Conservation (phyloP, 1,284 basidiomycete genomes). For the Microbotryomycetes sp. region DNA sequence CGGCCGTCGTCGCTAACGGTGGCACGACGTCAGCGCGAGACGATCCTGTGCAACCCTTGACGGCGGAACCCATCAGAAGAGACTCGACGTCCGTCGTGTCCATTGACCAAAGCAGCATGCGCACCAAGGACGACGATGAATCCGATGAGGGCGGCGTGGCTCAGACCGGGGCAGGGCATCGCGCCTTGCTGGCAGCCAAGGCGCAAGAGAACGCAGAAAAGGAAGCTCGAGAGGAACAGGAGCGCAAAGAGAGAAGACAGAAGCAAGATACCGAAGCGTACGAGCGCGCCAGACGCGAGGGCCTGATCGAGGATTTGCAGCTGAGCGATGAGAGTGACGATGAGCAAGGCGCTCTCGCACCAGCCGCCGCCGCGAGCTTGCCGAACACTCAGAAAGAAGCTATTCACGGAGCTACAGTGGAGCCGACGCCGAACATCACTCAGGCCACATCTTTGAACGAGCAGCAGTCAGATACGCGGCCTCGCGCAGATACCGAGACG, state of each 20-base stretch:
- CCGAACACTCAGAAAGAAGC: background rate
- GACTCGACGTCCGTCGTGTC: conserved; percentile 2
- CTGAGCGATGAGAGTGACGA: conserved; percentile 32
- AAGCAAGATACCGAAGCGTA: conserved; percentile 25
- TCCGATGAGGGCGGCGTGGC: conserved; percentile 19
- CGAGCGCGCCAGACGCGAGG: conserved; percentile 8
- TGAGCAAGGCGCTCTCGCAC: conserved; percentile 41
- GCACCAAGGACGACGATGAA: conserved; percentile 1
- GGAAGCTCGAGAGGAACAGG: conserved; percentile 13
- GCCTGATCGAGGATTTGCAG: conserved; percentile 25
- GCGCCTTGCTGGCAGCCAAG: conserved; percentile 22
- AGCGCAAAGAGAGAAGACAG: conserved; percentile 10
- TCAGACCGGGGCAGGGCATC: conserved; percentile 9
- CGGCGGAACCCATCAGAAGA: background rate
- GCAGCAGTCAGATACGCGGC: too few species aligned
- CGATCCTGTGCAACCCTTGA: background rate
- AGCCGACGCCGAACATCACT: background rate
- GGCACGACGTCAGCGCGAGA: background rate
- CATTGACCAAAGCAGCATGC: conserved; percentile 1
- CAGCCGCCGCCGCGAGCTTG: background rate
- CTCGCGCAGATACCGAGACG: conserved; percentile 17
- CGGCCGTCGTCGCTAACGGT: background rate
- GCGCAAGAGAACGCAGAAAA: conserved; percentile 20
- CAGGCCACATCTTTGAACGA: background rate
- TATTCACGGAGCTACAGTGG: background rate